phyloP scores from a whole-genome alignment of 768 basidiomycete genomes.

The Auriscalpium microsporum region DNA sequence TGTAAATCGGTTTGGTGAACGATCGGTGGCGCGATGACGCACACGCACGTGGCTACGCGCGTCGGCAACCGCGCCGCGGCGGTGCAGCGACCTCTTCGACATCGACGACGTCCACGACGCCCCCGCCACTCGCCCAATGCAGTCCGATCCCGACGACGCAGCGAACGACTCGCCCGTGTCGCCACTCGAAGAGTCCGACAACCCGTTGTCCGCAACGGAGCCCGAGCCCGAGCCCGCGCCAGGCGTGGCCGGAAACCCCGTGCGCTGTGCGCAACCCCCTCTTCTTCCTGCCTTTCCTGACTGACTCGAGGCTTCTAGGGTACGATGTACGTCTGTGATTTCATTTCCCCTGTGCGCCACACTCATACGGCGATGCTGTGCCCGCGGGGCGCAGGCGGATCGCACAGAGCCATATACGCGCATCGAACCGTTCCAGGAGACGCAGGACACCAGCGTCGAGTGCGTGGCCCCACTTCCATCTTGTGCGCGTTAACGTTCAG shows the following conservation, averaged over 20 bases:
- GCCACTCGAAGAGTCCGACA: slow-evolving; percentile 59
- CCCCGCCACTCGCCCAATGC: slow-evolving; percentile 2
- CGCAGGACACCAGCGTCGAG: slow-evolving; percentile 77
- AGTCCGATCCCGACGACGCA: slow-evolving; percentile 18
- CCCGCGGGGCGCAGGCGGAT: slow-evolving; percentile 48
- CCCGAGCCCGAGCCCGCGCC: slow-evolving; percentile 51
- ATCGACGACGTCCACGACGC: not conserved
- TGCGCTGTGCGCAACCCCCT: slow-evolving; percentile 57
- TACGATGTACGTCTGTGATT: slow-evolving; percentile 60
- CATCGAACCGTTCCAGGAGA: slow-evolving; percentile 78
- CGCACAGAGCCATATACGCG: slow-evolving; percentile 77
- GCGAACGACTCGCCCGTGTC: slow-evolving; percentile 31
- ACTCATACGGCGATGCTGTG: slow-evolving; percentile 5
- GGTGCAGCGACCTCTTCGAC: not conserved
- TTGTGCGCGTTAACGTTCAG: not conserved
- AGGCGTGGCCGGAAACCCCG: slow-evolving; percentile 65
- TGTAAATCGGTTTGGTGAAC: too few relatives aligned
- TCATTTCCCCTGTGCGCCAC: slow-evolving; percentile 1
- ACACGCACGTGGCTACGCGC: not conserved
- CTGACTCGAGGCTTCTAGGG: slow-evolving; percentile 36
- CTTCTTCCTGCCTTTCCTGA: slow-evolving; percentile 3
- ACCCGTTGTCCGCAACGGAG: slow-evolving; percentile 32
- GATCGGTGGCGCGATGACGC: not conserved
- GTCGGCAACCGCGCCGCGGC: not conserved
- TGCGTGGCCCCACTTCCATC: slow-evolving; percentile 29